These are phyloP conservation scores for Colletotrichum spaethianum DNA, from an alignment of 2,329 filamentous ascomycete species.

Conservation along the genomic window DNA sequence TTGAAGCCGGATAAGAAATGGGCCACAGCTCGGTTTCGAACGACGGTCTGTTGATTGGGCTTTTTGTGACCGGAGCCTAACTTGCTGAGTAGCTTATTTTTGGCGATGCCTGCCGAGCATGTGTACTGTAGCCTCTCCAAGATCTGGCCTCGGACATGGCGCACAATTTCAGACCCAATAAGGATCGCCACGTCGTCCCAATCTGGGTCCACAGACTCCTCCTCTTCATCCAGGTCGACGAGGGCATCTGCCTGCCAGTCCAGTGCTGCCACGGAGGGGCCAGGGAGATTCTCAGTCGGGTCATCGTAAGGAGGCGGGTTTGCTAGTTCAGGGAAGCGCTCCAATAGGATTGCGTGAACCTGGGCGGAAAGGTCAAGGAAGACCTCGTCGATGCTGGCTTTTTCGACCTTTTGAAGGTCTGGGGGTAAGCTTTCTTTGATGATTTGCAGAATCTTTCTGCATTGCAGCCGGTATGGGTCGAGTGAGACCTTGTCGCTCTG, in stretches of 20 bases:
- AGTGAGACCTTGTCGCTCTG: conserved; percentile 93
- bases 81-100: conserved; percentile 97
- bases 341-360: conserved; percentile 80
- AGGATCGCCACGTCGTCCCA: conserved; percentile 95
- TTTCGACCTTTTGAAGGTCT: conserved; percentile 83
- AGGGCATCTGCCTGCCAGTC: conserved; percentile 90
- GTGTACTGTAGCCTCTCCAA: conserved; percentile 84
- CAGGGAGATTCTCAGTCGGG: conserved; percentile 77
- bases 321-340: conserved; percentile 81
- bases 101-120: conserved; percentile 89
- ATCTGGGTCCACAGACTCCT: conserved; percentile 86
- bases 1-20: conserved; percentile 89
- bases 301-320: conserved; percentile 81
- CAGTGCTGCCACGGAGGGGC: conserved; percentile 77
- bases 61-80: conserved; percentile 93
- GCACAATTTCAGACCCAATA: conserved; percentile 90
- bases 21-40: conserved; percentile 85
- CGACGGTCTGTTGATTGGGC: conserved; percentile 93
- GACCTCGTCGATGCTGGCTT: conserved; percentile 95
- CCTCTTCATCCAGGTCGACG: conserved; percentile 81
- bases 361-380: conserved; percentile 93
- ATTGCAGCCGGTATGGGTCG: conserved; percentile 91
- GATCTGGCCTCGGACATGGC: conserved; percentile 79
- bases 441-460: conserved; percentile 82
- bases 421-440: conserved; percentile 82